phyloP scores from a whole-genome alignment of 1,284 basidiomycete species.

The Xerocomus amazonicus region DNA sequence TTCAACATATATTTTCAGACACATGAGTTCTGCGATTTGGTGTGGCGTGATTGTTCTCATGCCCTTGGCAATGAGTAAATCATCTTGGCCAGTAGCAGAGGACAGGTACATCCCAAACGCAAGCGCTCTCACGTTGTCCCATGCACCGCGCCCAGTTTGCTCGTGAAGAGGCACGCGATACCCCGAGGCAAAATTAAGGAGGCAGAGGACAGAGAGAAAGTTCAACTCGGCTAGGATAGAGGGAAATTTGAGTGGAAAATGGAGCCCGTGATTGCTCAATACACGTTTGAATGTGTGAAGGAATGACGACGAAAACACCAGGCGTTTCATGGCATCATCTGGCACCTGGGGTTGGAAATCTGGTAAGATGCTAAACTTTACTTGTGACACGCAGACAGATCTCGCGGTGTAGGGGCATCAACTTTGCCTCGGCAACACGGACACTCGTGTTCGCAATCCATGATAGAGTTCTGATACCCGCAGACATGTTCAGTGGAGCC shows the following conservation, averaged over 20 bases:
- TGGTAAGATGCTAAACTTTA: constrained; percentile 12
- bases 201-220: constrained; percentile 64
- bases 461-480: constrained; percentile 2
- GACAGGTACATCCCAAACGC: constrained; percentile 69
- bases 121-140: constrained; percentile 74
- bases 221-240: constrained; percentile 70
- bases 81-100: constrained; percentile 50
- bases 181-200: constrained; percentile 79
- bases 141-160: constrained; percentile 71
- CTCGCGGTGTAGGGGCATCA: neutral
- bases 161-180: constrained; percentile 70
- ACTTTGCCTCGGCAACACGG: neutral
- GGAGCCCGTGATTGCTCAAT: constrained; percentile 59
- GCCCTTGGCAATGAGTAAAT: constrained; percentile 65
- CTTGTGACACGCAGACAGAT: neutral
- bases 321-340: constrained; percentile 50
- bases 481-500: neutral
- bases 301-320: constrained; percentile 65
- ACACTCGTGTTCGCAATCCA: neutral
- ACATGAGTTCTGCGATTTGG: constrained; percentile 71
- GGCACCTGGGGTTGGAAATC: constrained; percentile 46
- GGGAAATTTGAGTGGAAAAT: constrained; percentile 74
- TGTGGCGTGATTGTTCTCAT: constrained; percentile 51
- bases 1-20: constrained; percentile 68
- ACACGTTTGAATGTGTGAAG: constrained; percentile 59